These are phyloP conservation scores for Colletotrichum gloeosporioides DNA, from an alignment of 2,329 filamentous ascomycete species.

Conservation along the genomic window DNA sequence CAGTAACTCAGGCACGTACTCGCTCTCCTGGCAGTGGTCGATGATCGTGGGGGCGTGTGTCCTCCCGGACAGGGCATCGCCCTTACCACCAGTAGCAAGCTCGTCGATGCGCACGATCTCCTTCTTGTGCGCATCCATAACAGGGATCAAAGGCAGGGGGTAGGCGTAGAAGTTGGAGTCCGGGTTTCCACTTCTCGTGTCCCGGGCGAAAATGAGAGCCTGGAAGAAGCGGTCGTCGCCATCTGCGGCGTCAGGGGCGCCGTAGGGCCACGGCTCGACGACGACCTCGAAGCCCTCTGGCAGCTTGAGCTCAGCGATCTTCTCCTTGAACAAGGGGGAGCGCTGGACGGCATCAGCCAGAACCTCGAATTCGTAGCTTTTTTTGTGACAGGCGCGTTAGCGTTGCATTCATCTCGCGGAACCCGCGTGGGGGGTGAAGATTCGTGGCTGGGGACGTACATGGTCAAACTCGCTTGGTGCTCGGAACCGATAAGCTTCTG, in stretches of 20 bases:
- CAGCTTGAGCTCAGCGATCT: slow-evolving; percentile 31
- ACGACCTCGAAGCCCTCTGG: slow-evolving; percentile 38
- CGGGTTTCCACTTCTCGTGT: slow-evolving; percentile 33
- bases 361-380: slow-evolving; percentile 39
- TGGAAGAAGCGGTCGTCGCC: slow-evolving; percentile 37
- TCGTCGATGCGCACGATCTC: slow-evolving; percentile 38
- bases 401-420: not conserved
- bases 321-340: slow-evolving; percentile 35
- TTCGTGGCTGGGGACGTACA: slow-evolving; percentile 26
- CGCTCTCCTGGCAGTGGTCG: slow-evolving; percentile 36
- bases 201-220: slow-evolving; percentile 35
- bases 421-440: not conserved
- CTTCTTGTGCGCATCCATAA: slow-evolving; percentile 36
- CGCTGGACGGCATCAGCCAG: slow-evolving; percentile 32
- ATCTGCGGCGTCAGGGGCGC: slow-evolving; percentile 32
- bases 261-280: slow-evolving; percentile 49
- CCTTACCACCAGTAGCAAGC: slow-evolving; percentile 36
- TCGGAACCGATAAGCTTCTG: slow-evolving; percentile 32
- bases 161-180: slow-evolving; percentile 57
- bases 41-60: slow-evolving; percentile 24
- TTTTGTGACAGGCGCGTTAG: not conserved
- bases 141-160: slow-evolving; percentile 51
- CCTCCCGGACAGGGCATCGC: slow-evolving; percentile 24
- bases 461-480: slow-evolving; percentile 33
- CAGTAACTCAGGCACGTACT: slow-evolving; percentile 48